These are phyloP conservation scores for Alisma plantagoaquatica DNA, from an alignment of 106 monocot species.

Conservation along the genomic window DNA sequence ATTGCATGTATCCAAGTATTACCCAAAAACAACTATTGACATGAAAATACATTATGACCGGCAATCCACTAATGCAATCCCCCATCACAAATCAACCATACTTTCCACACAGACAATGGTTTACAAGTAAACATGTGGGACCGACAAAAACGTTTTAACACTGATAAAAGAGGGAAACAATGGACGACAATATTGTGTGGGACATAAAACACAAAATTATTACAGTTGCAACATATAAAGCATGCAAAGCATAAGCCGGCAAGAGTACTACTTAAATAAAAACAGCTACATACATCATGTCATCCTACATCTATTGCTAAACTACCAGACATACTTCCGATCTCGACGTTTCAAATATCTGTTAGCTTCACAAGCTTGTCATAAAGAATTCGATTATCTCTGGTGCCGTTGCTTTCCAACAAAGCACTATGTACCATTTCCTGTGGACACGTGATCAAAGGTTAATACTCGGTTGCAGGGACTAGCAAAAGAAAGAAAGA, in stretches of 20 bases:
- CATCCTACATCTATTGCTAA: background rate
- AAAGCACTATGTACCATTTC: constrained; percentile 81
- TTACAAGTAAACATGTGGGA: too few species aligned
- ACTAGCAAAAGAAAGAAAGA: background rate
- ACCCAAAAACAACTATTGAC: too few species aligned
- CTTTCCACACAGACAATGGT: too few species aligned
- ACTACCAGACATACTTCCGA: too few species aligned
- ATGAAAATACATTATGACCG: too few species aligned
- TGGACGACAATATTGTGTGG: too few species aligned
- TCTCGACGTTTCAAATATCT: background rate
- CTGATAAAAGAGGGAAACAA: too few species aligned
- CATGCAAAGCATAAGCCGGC: background rate
- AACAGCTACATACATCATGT: background rate
- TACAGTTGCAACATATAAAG: background rate
- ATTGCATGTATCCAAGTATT: too few species aligned
- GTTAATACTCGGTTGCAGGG: background rate
- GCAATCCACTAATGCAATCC: too few species aligned
- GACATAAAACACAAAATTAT: too few species aligned
- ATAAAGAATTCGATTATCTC: constrained; percentile 81
- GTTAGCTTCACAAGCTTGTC: constrained; percentile 49
- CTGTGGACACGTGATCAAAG: constrained; percentile 14
- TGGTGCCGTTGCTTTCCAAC: constrained; percentile 62
- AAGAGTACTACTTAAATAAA: background rate
- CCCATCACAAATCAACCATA: too few species aligned
- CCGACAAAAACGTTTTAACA: too few species aligned